Evolutionary conservation across 371 early-diverging fungal genomes (phyloP).

Genomic region (Apophysomyces sp.): DNA sequence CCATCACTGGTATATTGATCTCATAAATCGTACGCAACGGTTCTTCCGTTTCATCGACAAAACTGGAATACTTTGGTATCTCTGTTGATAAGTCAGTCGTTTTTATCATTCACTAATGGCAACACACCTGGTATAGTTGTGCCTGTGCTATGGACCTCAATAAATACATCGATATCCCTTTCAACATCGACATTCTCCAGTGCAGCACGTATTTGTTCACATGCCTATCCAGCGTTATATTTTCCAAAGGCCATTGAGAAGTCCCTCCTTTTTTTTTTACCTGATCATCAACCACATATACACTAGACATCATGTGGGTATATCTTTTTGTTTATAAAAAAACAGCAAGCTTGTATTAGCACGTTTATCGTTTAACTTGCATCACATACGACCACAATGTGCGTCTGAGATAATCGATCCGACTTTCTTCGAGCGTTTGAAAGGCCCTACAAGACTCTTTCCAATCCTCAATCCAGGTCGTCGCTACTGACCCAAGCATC

Average conservation of each 20-base stretch:
- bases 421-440: constrained; percentile 17
- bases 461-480: constrained; percentile 18
- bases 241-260: too few relatives aligned
- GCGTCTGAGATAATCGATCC: constrained; percentile 15
- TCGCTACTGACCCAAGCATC: constrained; percentile 4
- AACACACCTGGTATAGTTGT: constrained; percentile 13
- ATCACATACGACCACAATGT: constrained; percentile 22
- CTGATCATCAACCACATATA: constrained; percentile 25
- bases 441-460: constrained; percentile 11
- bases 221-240: constrained; percentile 2
- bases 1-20: constrained; percentile 25
- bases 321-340: too few relatives aligned
- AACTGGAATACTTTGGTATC: neutral
- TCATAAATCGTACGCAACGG: constrained; percentile 7
- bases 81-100: neutral
- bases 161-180: constrained; percentile 14
- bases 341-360: neutral
- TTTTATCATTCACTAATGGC: neutral
- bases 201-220: constrained; percentile 18
- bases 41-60: neutral
- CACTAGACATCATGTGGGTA: constrained; percentile 27
- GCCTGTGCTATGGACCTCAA: constrained; percentile 14
- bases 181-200: constrained; percentile 11
- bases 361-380: neutral
- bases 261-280: constrained; percentile 10